A percentile compares a stretch with the other conserved stretches of the same genome.
Evolutionary conservation across 2,329 filamentous ascomycete genomes (phyloP).

Genomic region (Hypoxylon sp.): DNA sequence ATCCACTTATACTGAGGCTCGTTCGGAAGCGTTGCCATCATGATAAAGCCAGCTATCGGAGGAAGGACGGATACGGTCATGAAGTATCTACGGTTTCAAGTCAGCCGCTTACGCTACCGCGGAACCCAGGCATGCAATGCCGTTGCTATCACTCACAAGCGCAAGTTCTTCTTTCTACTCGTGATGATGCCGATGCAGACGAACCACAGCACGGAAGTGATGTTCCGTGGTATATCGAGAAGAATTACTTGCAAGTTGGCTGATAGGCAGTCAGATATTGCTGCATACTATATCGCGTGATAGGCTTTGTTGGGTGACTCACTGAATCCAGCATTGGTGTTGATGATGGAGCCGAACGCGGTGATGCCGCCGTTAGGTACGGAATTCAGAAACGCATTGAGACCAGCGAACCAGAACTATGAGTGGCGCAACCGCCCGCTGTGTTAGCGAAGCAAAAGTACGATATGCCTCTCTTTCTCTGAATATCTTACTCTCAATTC

Average conservation of each 20-base stretch:
- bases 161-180: conserved; percentile 54
- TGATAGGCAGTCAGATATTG: conserved; percentile 28
- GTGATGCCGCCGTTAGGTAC: conserved; percentile 58
- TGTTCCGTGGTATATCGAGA: conserved; percentile 55
- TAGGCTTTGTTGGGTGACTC: conserved; percentile 28
- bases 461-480: background rate
- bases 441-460: conserved; percentile 15
- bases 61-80: conserved; percentile 57
- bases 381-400: conserved; percentile 57
- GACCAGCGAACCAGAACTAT: conserved; percentile 57
- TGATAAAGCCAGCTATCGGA: conserved; percentile 56
- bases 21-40: conserved; percentile 56
- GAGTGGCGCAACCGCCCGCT: background rate
- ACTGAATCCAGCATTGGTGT: conserved; percentile 57
- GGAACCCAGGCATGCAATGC: background rate
- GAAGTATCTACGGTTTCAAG: conserved; percentile 51
- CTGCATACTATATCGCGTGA: no score
- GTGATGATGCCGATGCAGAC: conserved; percentile 54
- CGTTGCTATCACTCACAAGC: conserved; percentile 48
- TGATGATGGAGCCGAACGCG: conserved; percentile 56
- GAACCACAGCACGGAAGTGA: conserved; percentile 56
- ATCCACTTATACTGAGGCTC: conserved; percentile 56
- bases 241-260: conserved; percentile 57
- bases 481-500: background rate
- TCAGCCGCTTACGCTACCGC: conserved; percentile 14